Percentiles rank a stretch among this genome's conserved stretches.
Conservation (phyloP, 352 stramenopile species). For the Globisporangium takayamanum region DNA sequence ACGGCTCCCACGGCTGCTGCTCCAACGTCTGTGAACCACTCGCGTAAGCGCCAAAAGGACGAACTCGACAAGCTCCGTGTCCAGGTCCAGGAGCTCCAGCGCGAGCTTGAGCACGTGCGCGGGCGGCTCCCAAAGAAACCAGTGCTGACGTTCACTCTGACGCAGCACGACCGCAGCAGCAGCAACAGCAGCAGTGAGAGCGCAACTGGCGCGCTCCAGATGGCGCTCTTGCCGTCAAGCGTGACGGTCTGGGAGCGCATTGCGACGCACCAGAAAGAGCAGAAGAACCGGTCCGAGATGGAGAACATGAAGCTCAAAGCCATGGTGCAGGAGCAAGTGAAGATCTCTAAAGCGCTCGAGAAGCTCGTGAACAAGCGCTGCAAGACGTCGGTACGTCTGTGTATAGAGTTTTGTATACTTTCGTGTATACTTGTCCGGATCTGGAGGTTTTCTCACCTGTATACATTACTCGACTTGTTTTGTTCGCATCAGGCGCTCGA, state of each 20-base stretch:
- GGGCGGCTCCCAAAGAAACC: slow-evolving; percentile 8
- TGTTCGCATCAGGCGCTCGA: slow-evolving; percentile 4
- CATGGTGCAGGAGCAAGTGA: slow-evolving; percentile 45
- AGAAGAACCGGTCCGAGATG: slow-evolving; percentile 63
- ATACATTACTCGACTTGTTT: neutral
- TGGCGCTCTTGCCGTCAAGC: slow-evolving; percentile 8
- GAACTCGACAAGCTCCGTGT: slow-evolving; percentile 38
- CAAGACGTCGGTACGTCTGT: slow-evolving; percentile 25
- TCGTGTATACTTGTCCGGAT: neutral
- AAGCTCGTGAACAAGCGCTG: slow-evolving; percentile 49
- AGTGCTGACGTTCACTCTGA: neutral
- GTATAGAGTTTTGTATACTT: neutral
- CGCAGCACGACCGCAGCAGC: neutral
- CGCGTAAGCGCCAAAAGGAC: slow-evolving; percentile 49
- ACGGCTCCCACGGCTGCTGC: neutral
- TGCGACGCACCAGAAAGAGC: slow-evolving; percentile 55
- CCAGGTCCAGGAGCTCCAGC: slow-evolving; percentile 52
- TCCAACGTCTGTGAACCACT: slow-evolving; percentile 28
- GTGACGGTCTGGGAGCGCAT: slow-evolving; percentile 51
- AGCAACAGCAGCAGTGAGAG: neutral
- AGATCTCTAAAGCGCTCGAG: slow-evolving; percentile 49
- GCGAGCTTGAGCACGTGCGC: slow-evolving; percentile 26
- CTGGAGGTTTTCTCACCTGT: neutral
- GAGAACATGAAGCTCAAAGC: slow-evolving; percentile 57
- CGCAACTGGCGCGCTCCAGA: neutral